phyloP scores from a whole-genome alignment of 2,329 filamentous ascomycete species.

The Intubia oerlemansii region DNA sequence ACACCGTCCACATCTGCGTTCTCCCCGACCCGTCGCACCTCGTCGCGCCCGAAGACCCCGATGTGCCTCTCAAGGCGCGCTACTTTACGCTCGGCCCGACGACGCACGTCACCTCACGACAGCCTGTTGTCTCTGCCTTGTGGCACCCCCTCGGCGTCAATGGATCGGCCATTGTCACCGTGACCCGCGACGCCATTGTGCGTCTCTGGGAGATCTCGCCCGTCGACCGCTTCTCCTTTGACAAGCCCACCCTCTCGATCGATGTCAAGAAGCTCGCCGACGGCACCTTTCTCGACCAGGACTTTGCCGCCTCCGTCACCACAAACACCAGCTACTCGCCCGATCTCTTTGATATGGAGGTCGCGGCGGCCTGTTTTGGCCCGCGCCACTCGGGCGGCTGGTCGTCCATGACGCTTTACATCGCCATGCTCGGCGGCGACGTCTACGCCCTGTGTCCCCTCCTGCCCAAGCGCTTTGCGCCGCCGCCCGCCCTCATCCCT shows the following conservation, averaged over 20 bases:
- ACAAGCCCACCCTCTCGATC: slow-evolving; percentile 60
- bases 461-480: slow-evolving; percentile 69
- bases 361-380: slow-evolving; percentile 68
- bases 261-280: slow-evolving; percentile 80
- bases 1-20: slow-evolving; percentile 75
- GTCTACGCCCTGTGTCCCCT: slow-evolving; percentile 86
- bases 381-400: slow-evolving; percentile 52
- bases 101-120: slow-evolving; percentile 71
- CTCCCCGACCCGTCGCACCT: slow-evolving; percentile 65
- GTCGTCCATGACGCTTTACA: slow-evolving; percentile 91
- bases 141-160: slow-evolving; percentile 87
- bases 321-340: slow-evolving; percentile 70
- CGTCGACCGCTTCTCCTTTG: slow-evolving; percentile 73
- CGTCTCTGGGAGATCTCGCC: slow-evolving; percentile 77
- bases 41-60: slow-evolving; percentile 39
- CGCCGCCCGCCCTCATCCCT: slow-evolving; percentile 54
- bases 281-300: slow-evolving; percentile 60
- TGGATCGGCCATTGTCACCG: slow-evolving; percentile 64
- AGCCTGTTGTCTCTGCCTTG: slow-evolving; percentile 57
- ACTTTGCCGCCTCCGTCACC: slow-evolving; percentile 58
- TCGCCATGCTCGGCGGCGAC: slow-evolving; percentile 87
- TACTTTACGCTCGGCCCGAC: slow-evolving; percentile 85
- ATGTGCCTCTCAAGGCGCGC: slow-evolving; percentile 52
- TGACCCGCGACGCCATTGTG: slow-evolving; percentile 74
- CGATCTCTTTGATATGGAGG: slow-evolving; percentile 82